These are phyloP conservation scores for Chrysosporium keratinophilum DNA, from an alignment of 2,329 filamentous ascomycete genomes.

Conservation along the genomic window DNA sequence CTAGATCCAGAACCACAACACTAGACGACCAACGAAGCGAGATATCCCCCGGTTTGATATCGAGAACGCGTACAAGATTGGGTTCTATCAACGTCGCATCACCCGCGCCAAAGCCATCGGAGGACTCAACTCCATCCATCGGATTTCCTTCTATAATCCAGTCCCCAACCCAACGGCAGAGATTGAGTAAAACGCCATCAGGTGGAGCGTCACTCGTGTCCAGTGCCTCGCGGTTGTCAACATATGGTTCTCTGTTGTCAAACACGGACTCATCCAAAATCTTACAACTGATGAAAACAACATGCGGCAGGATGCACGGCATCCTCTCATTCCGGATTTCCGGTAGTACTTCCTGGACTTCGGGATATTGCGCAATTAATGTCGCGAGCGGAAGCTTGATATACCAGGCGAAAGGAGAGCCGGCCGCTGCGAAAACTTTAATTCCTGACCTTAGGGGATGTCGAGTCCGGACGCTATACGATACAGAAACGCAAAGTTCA, in stretches of 20 bases:
- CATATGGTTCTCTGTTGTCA: slow-evolving; percentile 30
- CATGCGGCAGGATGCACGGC: slow-evolving; percentile 43
- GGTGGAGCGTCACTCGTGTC: slow-evolving; percentile 22
- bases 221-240: slow-evolving; percentile 23
- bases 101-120: slow-evolving; percentile 28
- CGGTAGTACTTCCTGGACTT: slow-evolving; percentile 37
- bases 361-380: slow-evolving; percentile 44
- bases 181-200: slow-evolving; percentile 27
- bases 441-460: slow-evolving; percentile 43
- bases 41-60: slow-evolving; percentile 26
- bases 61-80: slow-evolving; percentile 26
- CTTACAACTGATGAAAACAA: slow-evolving; percentile 43
- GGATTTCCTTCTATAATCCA: slow-evolving; percentile 41
- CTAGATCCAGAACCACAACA: slow-evolving; percentile 34
- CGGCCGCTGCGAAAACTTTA: slow-evolving; percentile 38
- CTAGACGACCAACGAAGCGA: slow-evolving; percentile 35
- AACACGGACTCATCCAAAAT: slow-evolving; percentile 40
- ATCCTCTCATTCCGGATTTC: slow-evolving; percentile 42
- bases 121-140: slow-evolving; percentile 36
- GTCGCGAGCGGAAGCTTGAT: slow-evolving; percentile 42
- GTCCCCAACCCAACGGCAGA: slow-evolving; percentile 30
- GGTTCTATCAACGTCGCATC: slow-evolving; percentile 33
- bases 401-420: slow-evolving; percentile 42
- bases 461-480: slow-evolving; percentile 40
- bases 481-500: slow-evolving; percentile 36